Evolutionary conservation across 371 early-diverging fungal genomes (phyloP).

Genomic region (Mortierella sp.): DNA sequence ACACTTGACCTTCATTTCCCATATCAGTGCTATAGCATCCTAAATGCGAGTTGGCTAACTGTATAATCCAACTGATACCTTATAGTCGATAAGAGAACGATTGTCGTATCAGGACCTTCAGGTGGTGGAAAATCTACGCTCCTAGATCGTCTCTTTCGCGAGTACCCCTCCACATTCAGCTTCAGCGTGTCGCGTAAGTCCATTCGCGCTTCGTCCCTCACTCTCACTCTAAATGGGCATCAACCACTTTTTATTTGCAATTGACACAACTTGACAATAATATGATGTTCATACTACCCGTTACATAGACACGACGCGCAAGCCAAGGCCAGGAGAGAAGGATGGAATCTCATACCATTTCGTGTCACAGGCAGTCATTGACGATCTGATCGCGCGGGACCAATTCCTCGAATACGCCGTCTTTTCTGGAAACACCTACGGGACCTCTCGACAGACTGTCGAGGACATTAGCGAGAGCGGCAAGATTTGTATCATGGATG

Average conservation of each 20-base stretch:
- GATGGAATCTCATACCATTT: constrained; percentile 96
- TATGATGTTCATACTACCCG: too few relatives aligned
- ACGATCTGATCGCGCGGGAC: constrained; percentile 73
- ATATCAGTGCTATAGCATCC: too few relatives aligned
- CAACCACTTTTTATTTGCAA: neutral
- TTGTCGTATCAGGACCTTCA: constrained; percentile 94
- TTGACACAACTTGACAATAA: neutral
- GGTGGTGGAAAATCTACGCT: constrained; percentile 98
- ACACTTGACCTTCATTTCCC: neutral
- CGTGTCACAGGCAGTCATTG: constrained; percentile 80
- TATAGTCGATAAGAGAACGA: constrained; percentile 52
- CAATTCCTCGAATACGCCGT: constrained; percentile 96
- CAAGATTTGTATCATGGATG: constrained; percentile 89
- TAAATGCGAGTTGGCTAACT: too few relatives aligned
- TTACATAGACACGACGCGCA: constrained; percentile 91
- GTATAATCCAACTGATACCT: neutral
- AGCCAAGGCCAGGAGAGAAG: constrained; percentile 89
- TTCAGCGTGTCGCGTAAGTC: constrained; percentile 95
- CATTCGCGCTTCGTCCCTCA: too few relatives aligned
- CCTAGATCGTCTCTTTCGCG: constrained; percentile 88
- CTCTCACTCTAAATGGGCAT: neutral
- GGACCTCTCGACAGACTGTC: constrained; percentile 85
- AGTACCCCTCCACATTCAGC: constrained; percentile 88
- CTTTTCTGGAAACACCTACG: constrained; percentile 96
- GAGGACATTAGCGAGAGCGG: constrained; percentile 76